These are phyloP conservation scores for Quercus cerris DNA, from an alignment of 306 rosid species.

Conservation along the genomic window DNA sequence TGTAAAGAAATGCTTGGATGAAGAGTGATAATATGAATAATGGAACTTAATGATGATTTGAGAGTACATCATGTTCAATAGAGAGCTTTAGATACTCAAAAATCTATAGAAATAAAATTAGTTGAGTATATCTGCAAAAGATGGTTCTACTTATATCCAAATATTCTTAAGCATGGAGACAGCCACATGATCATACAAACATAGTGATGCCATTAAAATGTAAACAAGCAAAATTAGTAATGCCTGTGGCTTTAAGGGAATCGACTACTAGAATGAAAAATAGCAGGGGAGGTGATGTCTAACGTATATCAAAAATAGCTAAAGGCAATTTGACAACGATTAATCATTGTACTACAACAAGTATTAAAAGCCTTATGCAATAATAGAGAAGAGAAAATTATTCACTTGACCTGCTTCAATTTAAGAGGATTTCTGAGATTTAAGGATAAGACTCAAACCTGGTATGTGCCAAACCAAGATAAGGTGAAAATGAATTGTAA, in stretches of 20 bases:
- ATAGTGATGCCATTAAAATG: background rate
- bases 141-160: background rate
- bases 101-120: background rate
- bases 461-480: constrained; percentile 19
- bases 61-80: constrained; percentile 8
- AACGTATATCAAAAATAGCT: background rate
- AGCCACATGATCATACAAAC: background rate
- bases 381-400: constrained; percentile 1
- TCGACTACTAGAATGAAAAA: background rate
- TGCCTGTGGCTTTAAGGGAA: constrained; percentile 11
- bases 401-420: background rate
- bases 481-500: constrained; percentile 7
- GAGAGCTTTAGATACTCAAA: background rate
- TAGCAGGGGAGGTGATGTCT: background rate
- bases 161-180: too few species aligned
- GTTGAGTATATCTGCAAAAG: background rate
- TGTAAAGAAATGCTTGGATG: constrained; percentile 10
- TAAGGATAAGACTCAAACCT: constrained; percentile 20
- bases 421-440: constrained; percentile 6
- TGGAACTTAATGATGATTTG: constrained; percentile 10
- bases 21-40: background rate
- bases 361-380: constrained; percentile 11
- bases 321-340: constrained; percentile 1
- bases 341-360: background rate
- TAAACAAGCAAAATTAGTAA: background rate